Evolutionary conservation across 169 alveolate genomes (phyloP).

Genomic region (Perkinsus chesapeaki): DNA sequence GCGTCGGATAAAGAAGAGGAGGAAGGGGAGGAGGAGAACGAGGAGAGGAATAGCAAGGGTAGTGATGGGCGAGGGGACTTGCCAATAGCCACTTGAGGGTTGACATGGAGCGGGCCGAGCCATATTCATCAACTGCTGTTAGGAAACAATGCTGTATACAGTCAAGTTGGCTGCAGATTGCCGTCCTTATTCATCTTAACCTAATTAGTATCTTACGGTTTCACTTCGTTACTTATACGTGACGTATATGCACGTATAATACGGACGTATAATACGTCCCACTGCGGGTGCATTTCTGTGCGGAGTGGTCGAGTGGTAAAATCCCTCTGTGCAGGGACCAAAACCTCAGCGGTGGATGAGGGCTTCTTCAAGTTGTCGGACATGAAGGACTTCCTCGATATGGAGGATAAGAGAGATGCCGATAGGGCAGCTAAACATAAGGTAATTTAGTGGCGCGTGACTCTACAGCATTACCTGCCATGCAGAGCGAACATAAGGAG

Average conservation of each 20-base stretch:
- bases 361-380: background rate
- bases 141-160: too few species aligned
- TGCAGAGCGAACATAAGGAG: background rate
- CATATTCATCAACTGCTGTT: too few species aligned
- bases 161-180: too few species aligned
- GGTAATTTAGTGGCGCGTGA: conserved; percentile 2
- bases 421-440: background rate
- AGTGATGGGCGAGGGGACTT: background rate
- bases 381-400: background rate
- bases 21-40: background rate
- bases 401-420: background rate
- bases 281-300: background rate
- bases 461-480: background rate
- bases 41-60: background rate
- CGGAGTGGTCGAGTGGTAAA: background rate
- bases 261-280: too few species aligned
- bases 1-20: background rate
- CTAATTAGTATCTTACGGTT: too few species aligned
- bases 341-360: background rate
- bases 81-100: too few species aligned
- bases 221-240: too few species aligned
- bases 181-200: too few species aligned
- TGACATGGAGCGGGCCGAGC: too few species aligned
- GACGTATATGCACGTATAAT: too few species aligned
- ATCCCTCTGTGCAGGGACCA: background rate